A percentile compares a stretch with the other conserved stretches of the same genome.
These are phyloP conservation scores for Rosa rugosa DNA, from an alignment of 306 rosid species.

Conservation along the genomic window DNA sequence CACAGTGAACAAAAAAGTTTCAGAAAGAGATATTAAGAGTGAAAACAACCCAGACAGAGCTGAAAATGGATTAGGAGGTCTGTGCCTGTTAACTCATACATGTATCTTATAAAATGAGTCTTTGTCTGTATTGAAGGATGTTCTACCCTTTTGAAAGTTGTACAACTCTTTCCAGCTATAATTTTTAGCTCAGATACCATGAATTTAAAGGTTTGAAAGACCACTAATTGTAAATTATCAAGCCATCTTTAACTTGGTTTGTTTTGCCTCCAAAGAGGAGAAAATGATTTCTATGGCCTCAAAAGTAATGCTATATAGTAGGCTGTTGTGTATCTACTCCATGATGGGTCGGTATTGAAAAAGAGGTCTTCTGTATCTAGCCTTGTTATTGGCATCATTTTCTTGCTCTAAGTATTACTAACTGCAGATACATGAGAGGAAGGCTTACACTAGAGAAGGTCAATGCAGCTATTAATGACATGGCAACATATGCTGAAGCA, in stretches of 20 bases:
- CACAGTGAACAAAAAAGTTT: neutral
- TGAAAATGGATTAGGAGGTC: neutral
- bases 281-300: neutral
- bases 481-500: conserved; percentile 86
- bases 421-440: conserved; percentile 89
- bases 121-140: neutral
- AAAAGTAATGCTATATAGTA: neutral
- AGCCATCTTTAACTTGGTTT: neutral
- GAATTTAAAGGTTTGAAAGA: neutral
- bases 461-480: conserved; percentile 80
- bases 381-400: neutral
- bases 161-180: neutral
- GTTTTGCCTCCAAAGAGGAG: neutral
- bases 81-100: neutral
- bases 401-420: neutral
- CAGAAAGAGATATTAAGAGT: neutral
- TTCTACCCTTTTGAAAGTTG: neutral
- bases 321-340: neutral
- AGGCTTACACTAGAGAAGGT: conserved; percentile 91
- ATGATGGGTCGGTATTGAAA: neutral
- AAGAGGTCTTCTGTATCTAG: neutral
- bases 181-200: neutral
- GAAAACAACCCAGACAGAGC: neutral
- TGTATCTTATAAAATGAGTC: neutral
- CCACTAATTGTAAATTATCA: neutral